These are phyloP conservation scores for Scleromitrula shiraiana DNA, from an alignment of 2,329 filamentous ascomycete species.

Conservation along the genomic window DNA sequence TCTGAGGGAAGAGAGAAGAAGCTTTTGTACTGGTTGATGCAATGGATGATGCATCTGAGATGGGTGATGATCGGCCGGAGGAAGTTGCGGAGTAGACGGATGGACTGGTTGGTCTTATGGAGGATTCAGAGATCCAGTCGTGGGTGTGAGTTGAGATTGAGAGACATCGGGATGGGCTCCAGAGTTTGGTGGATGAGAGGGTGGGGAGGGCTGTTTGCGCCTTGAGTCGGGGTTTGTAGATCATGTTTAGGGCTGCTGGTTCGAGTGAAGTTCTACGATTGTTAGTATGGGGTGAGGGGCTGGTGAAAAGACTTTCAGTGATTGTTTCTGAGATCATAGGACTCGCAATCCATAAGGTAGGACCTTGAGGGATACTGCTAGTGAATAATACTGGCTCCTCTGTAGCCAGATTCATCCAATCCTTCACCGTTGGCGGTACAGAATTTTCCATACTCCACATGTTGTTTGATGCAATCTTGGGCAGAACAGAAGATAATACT, in stretches of 20 bases:
- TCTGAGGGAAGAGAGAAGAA: conserved; percentile 20
- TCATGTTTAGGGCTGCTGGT: conserved; percentile 24
- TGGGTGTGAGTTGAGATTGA: conserved; percentile 12
- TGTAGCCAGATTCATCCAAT: conserved; percentile 14
- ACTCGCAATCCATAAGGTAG: conserved; percentile 15
- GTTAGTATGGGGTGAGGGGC: conserved; percentile 5
- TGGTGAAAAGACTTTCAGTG: conserved; percentile 18
- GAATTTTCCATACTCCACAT: conserved; percentile 16
- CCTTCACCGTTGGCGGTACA: background rate
- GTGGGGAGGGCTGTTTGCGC: conserved; percentile 6
- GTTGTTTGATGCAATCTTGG: conserved; percentile 15
- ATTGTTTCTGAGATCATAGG: background rate
- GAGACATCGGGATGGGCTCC: conserved; percentile 15
- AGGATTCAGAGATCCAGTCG: conserved; percentile 30
- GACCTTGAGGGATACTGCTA: background rate
- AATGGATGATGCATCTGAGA: conserved; percentile 26
- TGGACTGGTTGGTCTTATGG: conserved; percentile 25
- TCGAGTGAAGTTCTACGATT: conserved; percentile 16
- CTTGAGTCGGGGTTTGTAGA: conserved; percentile 17
- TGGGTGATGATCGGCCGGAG: conserved; percentile 25
- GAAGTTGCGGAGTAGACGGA: conserved; percentile 24
- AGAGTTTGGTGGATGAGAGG: conserved; percentile 23
- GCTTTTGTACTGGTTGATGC: conserved; percentile 29
- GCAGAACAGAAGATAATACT: conserved; percentile 3
- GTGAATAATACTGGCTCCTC: background rate